These are phyloP conservation scores for Boletus vermiculosoides DNA, from an alignment of 768 basidiomycete genomes.

Conservation along the genomic window DNA sequence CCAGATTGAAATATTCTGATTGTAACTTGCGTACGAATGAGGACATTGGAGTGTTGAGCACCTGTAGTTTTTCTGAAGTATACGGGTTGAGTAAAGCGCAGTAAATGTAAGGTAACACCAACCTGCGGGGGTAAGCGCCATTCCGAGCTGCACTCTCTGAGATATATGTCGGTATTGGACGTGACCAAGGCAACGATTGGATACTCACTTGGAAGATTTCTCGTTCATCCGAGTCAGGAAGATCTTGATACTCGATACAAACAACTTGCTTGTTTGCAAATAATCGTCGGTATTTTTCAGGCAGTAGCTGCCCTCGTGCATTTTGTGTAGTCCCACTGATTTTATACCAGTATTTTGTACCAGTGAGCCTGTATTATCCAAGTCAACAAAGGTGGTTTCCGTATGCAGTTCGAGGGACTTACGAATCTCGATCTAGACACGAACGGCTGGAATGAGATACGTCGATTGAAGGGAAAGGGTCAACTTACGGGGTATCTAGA, in stretches of 20 bases:
- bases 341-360: conserved; percentile 57
- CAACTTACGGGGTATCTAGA: conserved; percentile 56
- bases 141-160: conserved; percentile 74
- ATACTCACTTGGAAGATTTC: conserved; percentile 69
- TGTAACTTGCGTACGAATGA: conserved; percentile 59
- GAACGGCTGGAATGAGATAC: background rate
- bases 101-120: conserved; percentile 1
- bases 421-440: conserved; percentile 46
- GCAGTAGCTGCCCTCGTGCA: conserved; percentile 40
- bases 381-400: background rate
- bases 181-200: background rate
- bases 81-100: background rate
- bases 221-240: conserved; percentile 55
- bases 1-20: conserved; percentile 42
- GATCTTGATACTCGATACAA: conserved; percentile 73
- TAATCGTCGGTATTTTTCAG: conserved; percentile 51
- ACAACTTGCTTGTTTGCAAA: conserved; percentile 77
- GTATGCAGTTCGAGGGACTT: conserved; percentile 16
- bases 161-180: background rate
- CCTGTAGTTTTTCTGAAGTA: conserved; percentile 62
- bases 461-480: background rate
- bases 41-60: conserved; percentile 56
- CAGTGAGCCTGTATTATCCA: conserved; percentile 5
- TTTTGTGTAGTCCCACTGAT: conserved; percentile 7
- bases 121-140: conserved; percentile 74